A percentile compares a stretch with the other conserved stretches of the same genome.
phyloP scores from a whole-genome alignment of 345 rosid genomes.

The Citrus maxima region DNA sequence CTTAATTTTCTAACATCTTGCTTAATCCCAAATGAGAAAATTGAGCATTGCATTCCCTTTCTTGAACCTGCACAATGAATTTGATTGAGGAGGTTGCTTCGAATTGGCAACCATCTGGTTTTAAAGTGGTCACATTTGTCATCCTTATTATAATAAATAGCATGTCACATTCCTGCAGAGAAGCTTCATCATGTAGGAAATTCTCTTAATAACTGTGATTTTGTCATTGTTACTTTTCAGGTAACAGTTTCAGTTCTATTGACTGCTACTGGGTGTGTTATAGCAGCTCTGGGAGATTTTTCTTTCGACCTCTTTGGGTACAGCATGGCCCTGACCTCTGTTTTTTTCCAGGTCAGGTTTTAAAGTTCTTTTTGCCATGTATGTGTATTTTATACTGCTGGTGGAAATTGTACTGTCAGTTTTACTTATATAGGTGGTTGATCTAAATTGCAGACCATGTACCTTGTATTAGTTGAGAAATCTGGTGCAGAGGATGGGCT shows the following conservation, averaged over 20 bases:
- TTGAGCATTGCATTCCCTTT: neutral
- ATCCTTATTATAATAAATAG: neutral
- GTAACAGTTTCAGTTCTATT: conserved; percentile 79
- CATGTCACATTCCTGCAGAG: neutral
- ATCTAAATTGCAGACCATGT: conserved; percentile 75
- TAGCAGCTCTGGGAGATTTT: conserved; percentile 95
- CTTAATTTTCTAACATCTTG: neutral
- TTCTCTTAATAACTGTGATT: neutral
- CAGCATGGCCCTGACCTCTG: conserved; percentile 89
- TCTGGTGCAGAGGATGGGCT: conserved; percentile 98
- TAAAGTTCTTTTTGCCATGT: neutral
- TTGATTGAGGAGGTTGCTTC: neutral
- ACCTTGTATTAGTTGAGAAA: conserved; percentile 93
- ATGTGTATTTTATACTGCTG: neutral
- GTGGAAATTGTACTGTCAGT: conserved; percentile 1
- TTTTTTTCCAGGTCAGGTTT: conserved; percentile 73
- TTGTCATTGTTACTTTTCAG: conserved; percentile 40
- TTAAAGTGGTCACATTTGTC: neutral
- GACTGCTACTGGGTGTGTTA: conserved; percentile 81
- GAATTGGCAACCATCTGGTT: neutral
- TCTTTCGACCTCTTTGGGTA: conserved; percentile 86
- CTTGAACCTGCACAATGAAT: neutral
- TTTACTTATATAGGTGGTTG: conserved; percentile 4
- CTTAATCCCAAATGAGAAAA: neutral
- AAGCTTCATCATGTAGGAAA: neutral